A percentile compares a stretch with the other conserved stretches of the same genome.
Conservation (phyloP, 2,329 filamentous ascomycete genomes). For the Cladosporium sp. region DNA sequence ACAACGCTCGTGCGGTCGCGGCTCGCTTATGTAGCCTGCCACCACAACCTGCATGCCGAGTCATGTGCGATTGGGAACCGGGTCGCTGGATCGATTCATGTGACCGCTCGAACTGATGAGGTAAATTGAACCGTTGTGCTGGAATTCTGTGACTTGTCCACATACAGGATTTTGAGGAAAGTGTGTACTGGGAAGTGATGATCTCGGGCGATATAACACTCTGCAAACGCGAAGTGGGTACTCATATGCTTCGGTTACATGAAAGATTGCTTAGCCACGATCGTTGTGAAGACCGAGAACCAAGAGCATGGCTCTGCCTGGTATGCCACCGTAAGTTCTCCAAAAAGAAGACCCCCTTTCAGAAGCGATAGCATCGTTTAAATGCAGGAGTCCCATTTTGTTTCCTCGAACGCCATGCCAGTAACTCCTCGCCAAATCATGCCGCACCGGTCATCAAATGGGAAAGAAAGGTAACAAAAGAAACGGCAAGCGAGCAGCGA, state of each 20-base stretch:
- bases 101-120: background rate
- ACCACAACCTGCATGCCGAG: constrained; percentile 5
- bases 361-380: background rate
- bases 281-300: background rate
- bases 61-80: background rate
- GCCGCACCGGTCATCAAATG: background rate
- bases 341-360: background rate
- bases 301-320: background rate
- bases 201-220: background rate
- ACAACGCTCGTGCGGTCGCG: background rate
- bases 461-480: background rate
- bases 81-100: background rate
- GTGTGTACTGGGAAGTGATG: background rate
- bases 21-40: constrained; percentile 1
- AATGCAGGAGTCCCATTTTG: background rate
- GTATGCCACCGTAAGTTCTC: no score
- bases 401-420: background rate
- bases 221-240: background rate
- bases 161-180: background rate
- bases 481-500: background rate
- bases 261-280: background rate
- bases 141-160: background rate
- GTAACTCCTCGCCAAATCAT: background rate
- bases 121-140: background rate
- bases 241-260: background rate